Conservation (phyloP, 805 yeast species). For the Starmerella khaoyaiensis region DNA sequence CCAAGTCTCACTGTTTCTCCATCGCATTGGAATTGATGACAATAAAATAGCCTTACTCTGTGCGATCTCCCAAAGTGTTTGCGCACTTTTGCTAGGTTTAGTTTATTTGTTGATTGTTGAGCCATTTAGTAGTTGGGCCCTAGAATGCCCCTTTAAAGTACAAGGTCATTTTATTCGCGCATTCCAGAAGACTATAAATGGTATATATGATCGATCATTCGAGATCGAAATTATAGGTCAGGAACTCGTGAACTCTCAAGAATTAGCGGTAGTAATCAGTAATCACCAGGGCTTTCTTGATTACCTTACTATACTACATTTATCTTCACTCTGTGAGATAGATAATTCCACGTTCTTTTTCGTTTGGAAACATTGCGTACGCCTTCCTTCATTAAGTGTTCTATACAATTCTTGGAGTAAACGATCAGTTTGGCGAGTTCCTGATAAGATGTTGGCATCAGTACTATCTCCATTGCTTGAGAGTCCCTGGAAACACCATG, state of each 20-base stretch:
- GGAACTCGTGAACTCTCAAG: constrained; percentile 12
- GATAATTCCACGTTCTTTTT: constrained; percentile 28
- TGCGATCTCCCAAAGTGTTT: neutral
- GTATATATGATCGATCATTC: constrained; percentile 7
- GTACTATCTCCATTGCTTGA: constrained; percentile 14
- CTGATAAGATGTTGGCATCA: constrained; percentile 9
- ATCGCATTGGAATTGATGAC: too few species aligned
- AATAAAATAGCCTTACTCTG: too few species aligned
- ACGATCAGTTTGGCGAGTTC: constrained; percentile 26
- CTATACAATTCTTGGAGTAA: constrained; percentile 12
- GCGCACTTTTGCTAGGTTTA: neutral
- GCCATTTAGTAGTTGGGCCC: constrained; percentile 4
- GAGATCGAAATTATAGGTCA: constrained; percentile 14
- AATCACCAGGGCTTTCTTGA: constrained; percentile 66
- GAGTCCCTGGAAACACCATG: constrained; percentile 11
- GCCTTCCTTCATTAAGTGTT: constrained; percentile 16
- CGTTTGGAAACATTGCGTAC: constrained; percentile 28
- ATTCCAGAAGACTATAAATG: constrained; percentile 4
- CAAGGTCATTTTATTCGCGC: constrained; percentile 7
- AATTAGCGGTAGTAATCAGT: constrained; percentile 30
- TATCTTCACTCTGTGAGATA: constrained; percentile 25
- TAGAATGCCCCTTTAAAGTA: constrained; percentile 8
- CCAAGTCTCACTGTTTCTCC: too few species aligned
- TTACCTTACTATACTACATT: constrained; percentile 38
- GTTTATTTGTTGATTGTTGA: constrained; percentile 3